These are phyloP conservation scores for Musa acuminata DNA, from an alignment of 176 grass and related monocot genomes.

Conservation along the genomic window DNA sequence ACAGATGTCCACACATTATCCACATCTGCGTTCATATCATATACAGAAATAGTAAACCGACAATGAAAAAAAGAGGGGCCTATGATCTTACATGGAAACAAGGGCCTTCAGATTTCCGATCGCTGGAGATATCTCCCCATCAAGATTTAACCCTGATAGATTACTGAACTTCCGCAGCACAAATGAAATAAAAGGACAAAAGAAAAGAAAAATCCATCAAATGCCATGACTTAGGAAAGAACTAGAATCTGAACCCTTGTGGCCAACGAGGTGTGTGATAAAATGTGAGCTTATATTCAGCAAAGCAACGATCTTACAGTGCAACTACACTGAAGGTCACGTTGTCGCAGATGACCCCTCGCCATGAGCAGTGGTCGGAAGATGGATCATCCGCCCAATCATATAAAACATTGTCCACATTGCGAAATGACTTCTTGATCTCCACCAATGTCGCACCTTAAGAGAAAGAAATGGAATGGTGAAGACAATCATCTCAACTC, in stretches of 20 bases:
- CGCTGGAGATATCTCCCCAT: slow-evolving; percentile 83
- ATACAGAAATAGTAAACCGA: not conserved
- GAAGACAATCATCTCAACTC: not conserved
- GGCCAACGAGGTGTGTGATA: no score
- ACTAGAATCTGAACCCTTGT: no score
- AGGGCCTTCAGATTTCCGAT: slow-evolving; percentile 70
- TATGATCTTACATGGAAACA: slow-evolving; percentile 48
- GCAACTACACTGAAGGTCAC: slow-evolving; percentile 76
- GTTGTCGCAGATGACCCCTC: slow-evolving; percentile 88
- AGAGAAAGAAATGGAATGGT: slow-evolving; percentile 5
- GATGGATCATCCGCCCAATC: slow-evolving; percentile 59
- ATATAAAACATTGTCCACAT: slow-evolving; percentile 85
- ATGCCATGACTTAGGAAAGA: not conserved
- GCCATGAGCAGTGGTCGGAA: slow-evolving; percentile 68
- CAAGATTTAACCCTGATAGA: slow-evolving; percentile 75
- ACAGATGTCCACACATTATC: no score
- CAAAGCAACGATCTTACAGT: slow-evolving; percentile 44
- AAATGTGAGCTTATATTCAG: not conserved
- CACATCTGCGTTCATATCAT: not conserved
- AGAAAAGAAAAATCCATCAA: not conserved
- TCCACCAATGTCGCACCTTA: slow-evolving; percentile 70
- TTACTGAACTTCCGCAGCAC: slow-evolving; percentile 52
- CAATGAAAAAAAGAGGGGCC: not conserved
- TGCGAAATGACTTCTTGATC: slow-evolving; percentile 94
- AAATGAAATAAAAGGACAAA: not conserved